phyloP scores from a whole-genome alignment of 1,284 basidiomycete species.

The Trametes hirsuta region DNA sequence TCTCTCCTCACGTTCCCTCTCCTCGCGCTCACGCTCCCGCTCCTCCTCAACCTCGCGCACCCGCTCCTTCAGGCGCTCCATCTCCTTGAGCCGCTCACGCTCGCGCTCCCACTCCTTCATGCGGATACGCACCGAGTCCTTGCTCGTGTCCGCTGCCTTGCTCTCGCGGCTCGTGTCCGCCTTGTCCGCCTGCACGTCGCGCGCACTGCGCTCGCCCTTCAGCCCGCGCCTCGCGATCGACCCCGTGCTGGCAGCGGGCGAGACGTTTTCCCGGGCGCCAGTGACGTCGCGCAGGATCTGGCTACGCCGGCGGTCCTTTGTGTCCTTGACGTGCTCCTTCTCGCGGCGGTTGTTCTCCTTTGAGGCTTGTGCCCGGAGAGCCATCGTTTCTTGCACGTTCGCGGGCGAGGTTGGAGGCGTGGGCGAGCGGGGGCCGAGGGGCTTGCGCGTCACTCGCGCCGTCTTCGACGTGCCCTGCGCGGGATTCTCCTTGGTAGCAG shows the following conservation, averaged over 20 bases:
- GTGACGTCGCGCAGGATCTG: slow-evolving; percentile 30
- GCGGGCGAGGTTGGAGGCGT: slow-evolving; percentile 28
- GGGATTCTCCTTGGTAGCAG: slow-evolving; percentile 37
- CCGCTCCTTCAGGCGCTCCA: slow-evolving; percentile 50
- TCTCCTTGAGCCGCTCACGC: slow-evolving; percentile 56
- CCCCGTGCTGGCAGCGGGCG: slow-evolving; percentile 1
- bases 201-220: slow-evolving; percentile 3
- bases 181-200: slow-evolving; percentile 14
- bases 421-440: slow-evolving; percentile 33
- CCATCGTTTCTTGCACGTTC: neutral
- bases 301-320: slow-evolving; percentile 23
- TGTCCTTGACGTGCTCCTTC: slow-evolving; percentile 11
- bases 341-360: slow-evolving; percentile 26
- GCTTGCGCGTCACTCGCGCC: slow-evolving; percentile 25
- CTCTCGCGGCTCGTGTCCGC: slow-evolving; percentile 28
- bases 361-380: slow-evolving; percentile 10
- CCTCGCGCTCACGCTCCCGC: slow-evolving; percentile 47
- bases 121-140: slow-evolving; percentile 49
- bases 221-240: neutral
- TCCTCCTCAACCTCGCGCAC: slow-evolving; percentile 39
- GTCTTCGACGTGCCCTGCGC: slow-evolving; percentile 12
- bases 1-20: slow-evolving; percentile 49
- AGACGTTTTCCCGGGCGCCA: slow-evolving; percentile 20
- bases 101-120: slow-evolving; percentile 64
- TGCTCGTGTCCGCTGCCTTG: slow-evolving; percentile 23